phyloP scores from a whole-genome alignment of 441 rosid species.

The Adansonia grandidieri region DNA sequence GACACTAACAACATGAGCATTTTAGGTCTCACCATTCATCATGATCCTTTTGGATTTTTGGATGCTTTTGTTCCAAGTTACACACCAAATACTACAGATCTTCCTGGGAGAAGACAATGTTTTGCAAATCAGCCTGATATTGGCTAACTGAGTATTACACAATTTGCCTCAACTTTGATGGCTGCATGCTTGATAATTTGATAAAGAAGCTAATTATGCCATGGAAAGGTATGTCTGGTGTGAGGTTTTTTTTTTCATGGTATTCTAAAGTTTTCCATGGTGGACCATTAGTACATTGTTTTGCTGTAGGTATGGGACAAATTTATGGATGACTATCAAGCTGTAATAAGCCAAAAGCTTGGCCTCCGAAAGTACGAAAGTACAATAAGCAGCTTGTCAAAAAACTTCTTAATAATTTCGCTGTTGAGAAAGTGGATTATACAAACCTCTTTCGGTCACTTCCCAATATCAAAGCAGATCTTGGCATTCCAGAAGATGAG shows the following conservation, averaged over 20 bases:
- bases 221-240: conserved; percentile 71
- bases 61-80: conserved; percentile 98
- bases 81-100: conserved; percentile 98
- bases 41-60: conserved; percentile 97
- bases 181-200: conserved; percentile 72
- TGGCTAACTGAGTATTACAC: conserved; percentile 90
- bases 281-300: conserved; percentile 12
- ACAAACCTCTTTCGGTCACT: conserved; percentile 90
- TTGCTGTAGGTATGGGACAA: conserved; percentile 75
- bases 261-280: neutral
- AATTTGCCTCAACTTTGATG: conserved; percentile 66
- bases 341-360: conserved; percentile 84
- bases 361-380: conserved; percentile 90
- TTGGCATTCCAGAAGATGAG: conserved; percentile 60
- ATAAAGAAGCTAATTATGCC: conserved; percentile 86
- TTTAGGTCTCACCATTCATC: conserved; percentile 92
- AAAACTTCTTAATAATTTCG: conserved; percentile 89
- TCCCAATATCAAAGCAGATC: conserved; percentile 78
- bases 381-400: conserved; percentile 86
- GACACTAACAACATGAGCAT: conserved; percentile 98
- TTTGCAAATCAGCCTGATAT: conserved; percentile 98
- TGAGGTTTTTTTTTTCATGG: conserved; percentile 10
- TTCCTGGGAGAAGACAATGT: conserved; percentile 95
- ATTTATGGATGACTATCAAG: conserved; percentile 97
- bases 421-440: conserved; percentile 97